Conservation (phyloP, 768 basidiomycete species). For the Mycena venus region DNA sequence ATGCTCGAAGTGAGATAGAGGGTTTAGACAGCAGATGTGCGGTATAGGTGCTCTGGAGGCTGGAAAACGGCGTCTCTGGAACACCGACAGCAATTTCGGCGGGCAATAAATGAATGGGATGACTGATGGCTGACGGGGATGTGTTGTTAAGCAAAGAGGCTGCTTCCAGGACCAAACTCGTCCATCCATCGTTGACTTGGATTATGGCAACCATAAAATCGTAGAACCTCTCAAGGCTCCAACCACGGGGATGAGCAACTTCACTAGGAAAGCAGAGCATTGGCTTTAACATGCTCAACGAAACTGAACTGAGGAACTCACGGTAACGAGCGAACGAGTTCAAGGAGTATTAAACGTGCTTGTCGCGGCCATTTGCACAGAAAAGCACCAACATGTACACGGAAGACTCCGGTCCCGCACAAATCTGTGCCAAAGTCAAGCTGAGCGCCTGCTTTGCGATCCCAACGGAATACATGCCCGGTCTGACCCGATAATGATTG, state of each 20-base stretch:
- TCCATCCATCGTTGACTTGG: conserved; percentile 12
- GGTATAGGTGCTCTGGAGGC: not conserved
- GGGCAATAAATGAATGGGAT: not conserved
- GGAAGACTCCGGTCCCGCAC: not conserved
- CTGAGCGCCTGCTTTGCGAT: conserved; percentile 1
- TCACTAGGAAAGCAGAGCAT: not conserved
- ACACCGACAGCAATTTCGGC: not conserved
- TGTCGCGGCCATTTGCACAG: conserved; percentile 17
- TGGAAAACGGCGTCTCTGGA: not conserved
- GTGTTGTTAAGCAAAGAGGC: not conserved
- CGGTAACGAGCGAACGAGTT: not conserved
- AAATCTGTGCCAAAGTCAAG: not conserved
- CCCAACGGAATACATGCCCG: not conserved
- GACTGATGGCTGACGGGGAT: not conserved
- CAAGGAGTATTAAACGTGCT: conserved; percentile 7
- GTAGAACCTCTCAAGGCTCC: not conserved
- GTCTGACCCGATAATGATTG: not conserved
- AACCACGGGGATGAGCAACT: not conserved
- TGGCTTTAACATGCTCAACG: not conserved
- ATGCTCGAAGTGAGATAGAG: not conserved
- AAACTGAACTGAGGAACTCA: not conserved
- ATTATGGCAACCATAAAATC: conserved; percentile 4
- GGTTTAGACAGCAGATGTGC: not conserved
- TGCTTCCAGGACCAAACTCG: not conserved
- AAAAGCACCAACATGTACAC: not conserved